Percentiles rank a stretch among this genome's conserved stretches.
Conservation (phyloP, 2,329 filamentous ascomycete genomes). For the Blastomyces percursus region DNA sequence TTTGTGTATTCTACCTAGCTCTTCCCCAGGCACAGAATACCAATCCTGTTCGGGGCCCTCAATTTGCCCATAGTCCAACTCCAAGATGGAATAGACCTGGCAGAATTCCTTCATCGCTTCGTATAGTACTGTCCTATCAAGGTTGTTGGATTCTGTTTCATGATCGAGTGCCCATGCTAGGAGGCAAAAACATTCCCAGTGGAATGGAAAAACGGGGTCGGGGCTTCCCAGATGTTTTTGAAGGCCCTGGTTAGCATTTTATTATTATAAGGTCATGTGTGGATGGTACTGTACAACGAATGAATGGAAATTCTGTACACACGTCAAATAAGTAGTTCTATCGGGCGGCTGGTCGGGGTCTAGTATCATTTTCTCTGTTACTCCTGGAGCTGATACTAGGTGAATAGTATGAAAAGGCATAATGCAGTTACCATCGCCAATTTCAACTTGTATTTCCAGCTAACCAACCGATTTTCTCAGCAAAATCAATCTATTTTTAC, state of each 20-base stretch:
- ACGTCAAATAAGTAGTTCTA: background rate
- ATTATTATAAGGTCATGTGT: background rate
- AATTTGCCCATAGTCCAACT: slow-evolving; percentile 2
- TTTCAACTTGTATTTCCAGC: background rate
- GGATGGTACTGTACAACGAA: too few species aligned
- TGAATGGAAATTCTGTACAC: background rate
- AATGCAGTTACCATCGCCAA: background rate
- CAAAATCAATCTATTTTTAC: background rate
- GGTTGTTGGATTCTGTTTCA: background rate
- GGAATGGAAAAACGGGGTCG: background rate
- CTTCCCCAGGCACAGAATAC: slow-evolving; percentile 2
- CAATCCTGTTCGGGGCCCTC: background rate
- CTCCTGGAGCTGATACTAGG: background rate
- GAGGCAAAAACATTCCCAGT: background rate
- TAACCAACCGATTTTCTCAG: background rate
- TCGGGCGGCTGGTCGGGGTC: background rate
- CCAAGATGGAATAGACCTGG: background rate
- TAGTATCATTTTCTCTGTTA: background rate
- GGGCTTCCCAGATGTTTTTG: background rate
- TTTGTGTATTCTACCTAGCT: background rate
- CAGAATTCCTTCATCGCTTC: background rate
- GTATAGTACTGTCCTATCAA: slow-evolving; percentile 2
- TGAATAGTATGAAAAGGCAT: background rate
- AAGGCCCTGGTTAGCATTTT: background rate
- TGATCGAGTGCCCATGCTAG: background rate